Conservation (phyloP, 176 grass and related monocot species). For the Raddia distichophylla region DNA sequence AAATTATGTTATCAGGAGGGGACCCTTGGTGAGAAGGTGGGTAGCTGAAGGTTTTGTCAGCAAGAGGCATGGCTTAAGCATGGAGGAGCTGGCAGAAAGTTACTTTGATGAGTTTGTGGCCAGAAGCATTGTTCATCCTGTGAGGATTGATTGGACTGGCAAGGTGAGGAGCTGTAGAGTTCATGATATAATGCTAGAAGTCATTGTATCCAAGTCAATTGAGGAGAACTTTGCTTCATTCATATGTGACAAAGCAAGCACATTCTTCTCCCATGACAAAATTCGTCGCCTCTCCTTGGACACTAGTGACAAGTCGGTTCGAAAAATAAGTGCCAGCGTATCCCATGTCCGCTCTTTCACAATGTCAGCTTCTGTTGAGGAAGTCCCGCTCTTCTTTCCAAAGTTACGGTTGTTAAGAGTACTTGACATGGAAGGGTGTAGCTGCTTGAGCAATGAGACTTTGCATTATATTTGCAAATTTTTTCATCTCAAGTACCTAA, state of each 20-base stretch:
- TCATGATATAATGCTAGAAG: constrained; percentile 43
- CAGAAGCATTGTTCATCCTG: constrained; percentile 23
- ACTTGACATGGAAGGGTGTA: constrained; percentile 10
- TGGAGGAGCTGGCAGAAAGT: too few relatives aligned
- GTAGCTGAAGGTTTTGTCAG: constrained; percentile 31
- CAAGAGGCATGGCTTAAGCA: not conserved
- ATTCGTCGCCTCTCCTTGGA: constrained; percentile 20
- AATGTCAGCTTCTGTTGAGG: not conserved
- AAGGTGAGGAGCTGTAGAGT: constrained; percentile 32
- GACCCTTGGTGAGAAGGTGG: constrained; percentile 29
- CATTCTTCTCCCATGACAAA: not conserved
- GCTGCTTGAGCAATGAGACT: too few relatives aligned
- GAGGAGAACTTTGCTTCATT: constrained; percentile 41
- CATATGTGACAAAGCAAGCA: not conserved
- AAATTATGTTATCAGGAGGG: not conserved
- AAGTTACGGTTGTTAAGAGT: constrained; percentile 7
- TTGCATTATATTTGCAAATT: not conserved
- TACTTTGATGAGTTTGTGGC: constrained; percentile 40
- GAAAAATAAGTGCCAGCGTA: not conserved
- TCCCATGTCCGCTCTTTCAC: constrained; percentile 22
- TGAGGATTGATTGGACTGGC: constrained; percentile 12
- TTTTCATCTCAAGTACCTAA: constrained; percentile 36
- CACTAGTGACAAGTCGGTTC: not conserved
- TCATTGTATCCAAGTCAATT: constrained; percentile 30
- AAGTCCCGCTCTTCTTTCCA: not conserved